These are phyloP conservation scores for Zalerion maritima DNA, from an alignment of 495 filamentous ascomycete genomes.

Conservation along the genomic window DNA sequence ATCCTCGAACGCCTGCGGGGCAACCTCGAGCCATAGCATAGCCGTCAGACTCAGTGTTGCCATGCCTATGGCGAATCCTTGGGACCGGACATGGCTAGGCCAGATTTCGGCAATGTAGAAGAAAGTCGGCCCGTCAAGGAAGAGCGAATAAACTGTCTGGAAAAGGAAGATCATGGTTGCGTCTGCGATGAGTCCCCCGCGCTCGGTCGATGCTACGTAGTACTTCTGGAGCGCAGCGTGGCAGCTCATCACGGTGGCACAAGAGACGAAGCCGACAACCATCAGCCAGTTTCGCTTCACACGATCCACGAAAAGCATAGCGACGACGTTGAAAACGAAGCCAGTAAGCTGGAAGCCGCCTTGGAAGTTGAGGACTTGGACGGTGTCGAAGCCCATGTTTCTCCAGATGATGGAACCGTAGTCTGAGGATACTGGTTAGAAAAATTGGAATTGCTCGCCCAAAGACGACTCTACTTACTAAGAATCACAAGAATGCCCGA, in stretches of 20 bases:
- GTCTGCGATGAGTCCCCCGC: no score
- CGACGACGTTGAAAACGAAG: constrained; percentile 8
- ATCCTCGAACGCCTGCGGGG: constrained; percentile 1
- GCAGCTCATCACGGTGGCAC: constrained; percentile 12
- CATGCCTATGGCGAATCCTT: constrained; percentile 1
- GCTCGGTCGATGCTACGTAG: not conserved
- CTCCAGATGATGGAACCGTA: constrained; percentile 18
- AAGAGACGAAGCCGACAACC: constrained; percentile 10
- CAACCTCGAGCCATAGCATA: constrained; percentile 4
- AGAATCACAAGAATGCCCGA: constrained; percentile 16
- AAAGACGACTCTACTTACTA: no score
- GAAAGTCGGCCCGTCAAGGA: no score
- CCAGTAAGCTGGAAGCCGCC: constrained; percentile 13
- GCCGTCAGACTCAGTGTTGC: constrained; percentile 3
- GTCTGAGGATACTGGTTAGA: constrained; percentile 7
- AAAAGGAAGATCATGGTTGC: no score
- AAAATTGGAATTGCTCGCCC: constrained; percentile 10
- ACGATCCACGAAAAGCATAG: constrained; percentile 14
- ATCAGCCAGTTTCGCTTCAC: constrained; percentile 13
- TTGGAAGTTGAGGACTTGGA: constrained; percentile 11
- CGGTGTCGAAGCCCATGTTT: constrained; percentile 11
- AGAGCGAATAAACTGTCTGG: no score
- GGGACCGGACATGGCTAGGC: constrained; percentile 5
- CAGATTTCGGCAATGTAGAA: constrained; percentile 6
- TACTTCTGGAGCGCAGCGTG: constrained; percentile 12